A percentile compares a stretch with the other conserved stretches of the same genome.
Conservation (phyloP, 2,329 filamentous ascomycete genomes). For the Sporothrix schenckii region DNA sequence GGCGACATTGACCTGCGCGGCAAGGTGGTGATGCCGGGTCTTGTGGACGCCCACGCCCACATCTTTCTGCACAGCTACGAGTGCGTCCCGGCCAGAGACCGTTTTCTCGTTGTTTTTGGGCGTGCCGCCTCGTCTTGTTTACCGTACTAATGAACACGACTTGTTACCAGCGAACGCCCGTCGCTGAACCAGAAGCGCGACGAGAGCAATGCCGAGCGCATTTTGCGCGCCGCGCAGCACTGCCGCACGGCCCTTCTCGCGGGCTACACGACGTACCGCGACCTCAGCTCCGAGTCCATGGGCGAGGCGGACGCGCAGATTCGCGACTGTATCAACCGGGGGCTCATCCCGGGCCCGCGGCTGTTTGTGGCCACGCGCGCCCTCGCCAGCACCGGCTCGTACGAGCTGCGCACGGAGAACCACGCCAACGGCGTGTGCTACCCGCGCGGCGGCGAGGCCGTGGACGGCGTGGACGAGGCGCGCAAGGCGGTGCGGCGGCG, state of each 20-base stretch:
- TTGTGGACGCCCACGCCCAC: conserved; percentile 13
- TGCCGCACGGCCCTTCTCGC: conserved; percentile 56
- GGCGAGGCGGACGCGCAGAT: conserved; percentile 54
- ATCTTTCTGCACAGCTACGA: conserved; percentile 12
- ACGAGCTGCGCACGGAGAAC: conserved; percentile 55
- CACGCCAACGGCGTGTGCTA: conserved; percentile 41
- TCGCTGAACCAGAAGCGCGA: conserved; percentile 14
- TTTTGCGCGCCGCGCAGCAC: conserved; percentile 58
- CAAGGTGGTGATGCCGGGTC: conserved; percentile 6
- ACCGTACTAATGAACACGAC: too few relatives aligned
- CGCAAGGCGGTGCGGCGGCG: conserved; percentile 52
- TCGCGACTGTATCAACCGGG: conserved; percentile 58
- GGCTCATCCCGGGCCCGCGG: conserved; percentile 57
- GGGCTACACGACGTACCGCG: conserved; percentile 62
- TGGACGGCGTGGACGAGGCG: conserved; percentile 52
- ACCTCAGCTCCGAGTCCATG: conserved; percentile 58
- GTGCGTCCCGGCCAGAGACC: neutral
- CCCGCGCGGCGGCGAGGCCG: conserved; percentile 45
- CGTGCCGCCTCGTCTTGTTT: too few relatives aligned
- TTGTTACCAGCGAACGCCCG: neutral
- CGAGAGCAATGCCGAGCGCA: conserved; percentile 47
- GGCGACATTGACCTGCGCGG: conserved; percentile 5
- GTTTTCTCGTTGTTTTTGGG: neutral
- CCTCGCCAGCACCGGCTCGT: conserved; percentile 54
- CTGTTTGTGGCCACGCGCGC: conserved; percentile 59